Base-by-base conservation (phyloP, 768 basidiomycete species). In the Mycena kentingensis region DNA sequence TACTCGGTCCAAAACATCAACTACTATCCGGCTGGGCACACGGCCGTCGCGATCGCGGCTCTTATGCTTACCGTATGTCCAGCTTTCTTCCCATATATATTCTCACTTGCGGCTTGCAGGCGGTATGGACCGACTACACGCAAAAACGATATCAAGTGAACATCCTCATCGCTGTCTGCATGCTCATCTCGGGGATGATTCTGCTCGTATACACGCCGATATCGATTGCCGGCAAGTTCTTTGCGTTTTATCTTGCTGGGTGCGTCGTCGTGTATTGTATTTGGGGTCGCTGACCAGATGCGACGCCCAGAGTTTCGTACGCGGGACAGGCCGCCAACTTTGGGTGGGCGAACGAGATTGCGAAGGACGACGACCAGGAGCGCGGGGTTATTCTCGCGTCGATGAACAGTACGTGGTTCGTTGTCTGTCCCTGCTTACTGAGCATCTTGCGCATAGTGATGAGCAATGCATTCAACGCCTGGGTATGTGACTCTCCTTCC, bases 301-400 rank as follows among this genome's bases (percentile, higher is more conserved):
- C 10, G 37, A n/a, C n/a, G 8, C 21, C 81, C 5, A 85, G 87
- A 2, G 83, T 85, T 15, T 81, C 85, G 5, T 90, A 85, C 62
- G 78, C 86, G 0, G 87, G 88, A 10, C 89, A 90, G 63, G 89
- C 87, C 5, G 82, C 81, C 16, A 90, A 87, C 22, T 89, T 90
- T 61, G 83, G 82, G 13, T 89, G 89, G 88, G 86, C 87, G n/a
- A 90, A 90, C 65, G 84, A 87, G 63, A 78, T 87, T 45, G 85
- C 84, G 51, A 78, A 81, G 24, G 82, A 87, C 58, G 85, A 90
- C 66, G 76, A 84, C 60, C 81, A 84, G 64, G 84, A 87, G 60
- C 78, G 87, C 37, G 80, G 75, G 4, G 71, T 90, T 34, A 85
- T 89, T 3, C 74, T 90, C 15, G 87, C 84, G 22, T 84, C 82